phyloP scores from a whole-genome alignment of 1,284 basidiomycete genomes.

The Neonothopanus nambi region DNA sequence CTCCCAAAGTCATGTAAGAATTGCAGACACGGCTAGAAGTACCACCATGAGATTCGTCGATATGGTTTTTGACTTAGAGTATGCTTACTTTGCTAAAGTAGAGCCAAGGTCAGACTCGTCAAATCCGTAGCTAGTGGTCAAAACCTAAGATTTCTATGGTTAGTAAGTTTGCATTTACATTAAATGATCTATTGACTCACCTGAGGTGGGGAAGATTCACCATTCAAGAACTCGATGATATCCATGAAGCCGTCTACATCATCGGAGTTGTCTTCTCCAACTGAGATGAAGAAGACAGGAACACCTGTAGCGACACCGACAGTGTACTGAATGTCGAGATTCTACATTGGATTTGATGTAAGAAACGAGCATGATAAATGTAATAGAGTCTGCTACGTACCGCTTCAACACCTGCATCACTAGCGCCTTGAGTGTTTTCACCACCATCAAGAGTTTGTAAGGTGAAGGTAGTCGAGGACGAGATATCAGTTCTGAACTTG shows the following conservation, averaged over 20 bases:
- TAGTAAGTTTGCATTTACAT: constrained; percentile 12
- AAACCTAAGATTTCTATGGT: constrained; percentile 16
- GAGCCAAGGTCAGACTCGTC: constrained; percentile 26
- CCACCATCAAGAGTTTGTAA: constrained; percentile 29
- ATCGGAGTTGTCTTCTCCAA: constrained; percentile 26
- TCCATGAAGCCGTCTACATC: constrained; percentile 24
- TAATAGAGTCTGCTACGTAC: constrained; percentile 14
- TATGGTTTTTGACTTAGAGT: not conserved
- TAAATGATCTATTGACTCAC: constrained; percentile 17
- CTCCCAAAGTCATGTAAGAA: constrained; percentile 27
- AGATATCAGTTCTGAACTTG: constrained; percentile 22
- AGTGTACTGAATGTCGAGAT: constrained; percentile 40
- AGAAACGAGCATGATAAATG: not conserved
- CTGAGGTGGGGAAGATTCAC: constrained; percentile 13
- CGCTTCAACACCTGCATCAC: constrained; percentile 28
- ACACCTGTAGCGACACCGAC: constrained; percentile 30
- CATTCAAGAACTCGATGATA: constrained; percentile 18
- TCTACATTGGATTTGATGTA: constrained; percentile 16
- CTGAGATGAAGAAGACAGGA: constrained; percentile 27
- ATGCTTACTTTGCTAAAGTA: constrained; percentile 20
- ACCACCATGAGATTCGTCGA: not conserved
- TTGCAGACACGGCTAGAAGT: constrained; percentile 24
- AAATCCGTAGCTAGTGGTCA: constrained; percentile 29
- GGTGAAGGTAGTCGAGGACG: constrained; percentile 22
- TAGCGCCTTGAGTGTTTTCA: constrained; percentile 22